Percentiles rank a stretch among this genome's conserved stretches.
Conservation (phyloP, 1,284 basidiomycete species). For the Abortiporus biennis region DNA sequence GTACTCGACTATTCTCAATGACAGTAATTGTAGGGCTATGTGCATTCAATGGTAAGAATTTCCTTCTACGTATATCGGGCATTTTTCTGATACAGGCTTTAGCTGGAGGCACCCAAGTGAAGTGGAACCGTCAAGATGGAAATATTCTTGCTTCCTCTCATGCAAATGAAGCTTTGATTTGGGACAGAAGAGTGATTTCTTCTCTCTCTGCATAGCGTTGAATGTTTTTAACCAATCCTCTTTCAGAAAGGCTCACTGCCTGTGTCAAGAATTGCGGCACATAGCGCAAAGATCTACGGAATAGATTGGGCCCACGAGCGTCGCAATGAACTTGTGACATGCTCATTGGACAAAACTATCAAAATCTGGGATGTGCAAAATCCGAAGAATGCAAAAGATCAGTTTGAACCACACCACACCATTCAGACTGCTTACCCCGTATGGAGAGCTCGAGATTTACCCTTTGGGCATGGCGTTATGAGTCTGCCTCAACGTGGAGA, state of each 20-base stretch:
- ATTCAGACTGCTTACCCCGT: constrained; percentile 86
- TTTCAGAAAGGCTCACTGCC: constrained; percentile 85
- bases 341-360: constrained; percentile 89
- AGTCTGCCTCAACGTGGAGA: constrained; percentile 89
- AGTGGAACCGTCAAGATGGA: constrained; percentile 87
- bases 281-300: constrained; percentile 88
- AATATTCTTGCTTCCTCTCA: constrained; percentile 88
- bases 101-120: constrained; percentile 91
- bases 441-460: constrained; percentile 89
- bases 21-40: constrained; percentile 43
- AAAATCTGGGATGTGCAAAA: constrained; percentile 72
- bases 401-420: constrained; percentile 23
- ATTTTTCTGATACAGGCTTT: constrained; percentile 3
- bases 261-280: constrained; percentile 69
- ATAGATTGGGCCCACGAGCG: constrained; percentile 87
- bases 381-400: constrained; percentile 8
- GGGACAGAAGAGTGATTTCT: constrained; percentile 72
- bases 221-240: constrained; percentile 9
- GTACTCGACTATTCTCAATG: neutral
- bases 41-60: constrained; percentile 61
- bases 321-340: constrained; percentile 81
- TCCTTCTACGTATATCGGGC: neutral
- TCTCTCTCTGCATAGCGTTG: neutral
- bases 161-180: constrained; percentile 75
- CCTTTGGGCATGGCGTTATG: constrained; percentile 88